These are phyloP conservation scores for Beauveria pseudobassiana DNA, from an alignment of 2,329 filamentous ascomycete species.

Conservation along the genomic window DNA sequence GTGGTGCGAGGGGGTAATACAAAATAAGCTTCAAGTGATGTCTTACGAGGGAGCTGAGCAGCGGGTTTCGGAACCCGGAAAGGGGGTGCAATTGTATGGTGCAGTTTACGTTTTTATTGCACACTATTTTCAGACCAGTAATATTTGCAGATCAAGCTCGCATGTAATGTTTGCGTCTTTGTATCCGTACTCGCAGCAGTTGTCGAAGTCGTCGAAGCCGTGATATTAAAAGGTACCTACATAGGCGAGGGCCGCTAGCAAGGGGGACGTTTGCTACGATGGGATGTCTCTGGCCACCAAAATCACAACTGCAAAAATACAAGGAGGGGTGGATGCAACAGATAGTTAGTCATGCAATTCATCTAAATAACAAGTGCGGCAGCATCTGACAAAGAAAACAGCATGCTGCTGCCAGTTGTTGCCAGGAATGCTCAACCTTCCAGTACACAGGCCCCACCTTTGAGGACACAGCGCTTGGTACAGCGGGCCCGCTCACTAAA, in stretches of 20 bases:
- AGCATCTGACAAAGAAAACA: no score
- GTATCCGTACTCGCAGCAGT: background rate
- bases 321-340: background rate
- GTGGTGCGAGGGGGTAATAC: constrained; percentile 5
- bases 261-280: no score
- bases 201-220: background rate
- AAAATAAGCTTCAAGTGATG: constrained; percentile 10
- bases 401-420: no score
- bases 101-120: no score
- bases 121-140: no score
- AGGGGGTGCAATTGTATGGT: background rate
- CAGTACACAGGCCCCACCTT: background rate
- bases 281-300: no score
- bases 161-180: background rate
- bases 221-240: background rate
- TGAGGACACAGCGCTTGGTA: background rate
- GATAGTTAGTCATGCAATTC: no score
- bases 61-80: constrained; percentile 5
- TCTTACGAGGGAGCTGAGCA: background rate
- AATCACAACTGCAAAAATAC: no score
- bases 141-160: background rate
- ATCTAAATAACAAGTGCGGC: no score
- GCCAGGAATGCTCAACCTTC: no score
- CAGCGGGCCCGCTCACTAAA: constrained; percentile 3
- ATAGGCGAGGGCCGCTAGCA: no score